Conservation (phyloP, 1,284 basidiomycete species). For the Ganoderma sinense region DNA sequence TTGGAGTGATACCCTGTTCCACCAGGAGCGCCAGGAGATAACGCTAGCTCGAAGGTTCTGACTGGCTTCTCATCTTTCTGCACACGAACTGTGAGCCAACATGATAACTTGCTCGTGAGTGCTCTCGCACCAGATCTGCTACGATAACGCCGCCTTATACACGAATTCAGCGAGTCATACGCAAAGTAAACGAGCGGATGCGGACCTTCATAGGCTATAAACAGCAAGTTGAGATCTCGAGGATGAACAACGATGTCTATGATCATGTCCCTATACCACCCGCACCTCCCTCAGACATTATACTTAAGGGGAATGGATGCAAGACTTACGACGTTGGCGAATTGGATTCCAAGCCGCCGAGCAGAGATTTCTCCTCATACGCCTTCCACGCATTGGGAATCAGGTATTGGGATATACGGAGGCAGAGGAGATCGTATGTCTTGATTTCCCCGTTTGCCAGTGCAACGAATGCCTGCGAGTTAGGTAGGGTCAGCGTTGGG, state of each 20-base stretch:
- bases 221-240: slow-evolving; percentile 80
- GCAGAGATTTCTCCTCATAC: slow-evolving; percentile 73
- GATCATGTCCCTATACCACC: slow-evolving; percentile 47
- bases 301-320: slow-evolving; percentile 22
- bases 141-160: slow-evolving; percentile 73
- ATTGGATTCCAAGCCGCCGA: slow-evolving; percentile 39
- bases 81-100: not conserved
- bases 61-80: slow-evolving; percentile 67
- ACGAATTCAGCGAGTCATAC: not conserved
- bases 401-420: slow-evolving; percentile 67
- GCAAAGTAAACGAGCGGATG: not conserved
- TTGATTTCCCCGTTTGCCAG: slow-evolving; percentile 65
- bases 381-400: slow-evolving; percentile 80
- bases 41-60: slow-evolving; percentile 70
- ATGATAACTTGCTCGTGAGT: not conserved
- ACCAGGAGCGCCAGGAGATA: slow-evolving; percentile 84
- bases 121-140: slow-evolving; percentile 65
- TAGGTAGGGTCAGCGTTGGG: slow-evolving; percentile 4
- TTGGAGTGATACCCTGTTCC: slow-evolving; percentile 67
- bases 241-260: slow-evolving; percentile 80
- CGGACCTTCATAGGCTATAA: slow-evolving; percentile 85
- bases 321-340: slow-evolving; percentile 45
- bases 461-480: slow-evolving; percentile 65
- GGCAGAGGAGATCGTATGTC: slow-evolving; percentile 76
- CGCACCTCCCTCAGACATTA: not conserved